Conservation (phyloP, 768 basidiomycete species). For the Trametes maxima region DNA sequence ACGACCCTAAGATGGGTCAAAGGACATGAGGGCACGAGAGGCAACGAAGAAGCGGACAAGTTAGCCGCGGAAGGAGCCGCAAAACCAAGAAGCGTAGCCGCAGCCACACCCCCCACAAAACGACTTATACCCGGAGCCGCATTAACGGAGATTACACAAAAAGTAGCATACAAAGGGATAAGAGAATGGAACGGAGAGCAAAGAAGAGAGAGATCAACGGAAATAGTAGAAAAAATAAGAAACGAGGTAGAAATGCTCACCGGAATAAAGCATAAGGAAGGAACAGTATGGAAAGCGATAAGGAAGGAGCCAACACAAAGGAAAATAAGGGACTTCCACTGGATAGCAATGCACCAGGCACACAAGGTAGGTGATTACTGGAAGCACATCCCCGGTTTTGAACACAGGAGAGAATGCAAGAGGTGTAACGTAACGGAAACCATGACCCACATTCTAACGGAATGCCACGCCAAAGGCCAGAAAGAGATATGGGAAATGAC, state of each 20-base stretch:
- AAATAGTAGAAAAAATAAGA: too few relatives aligned
- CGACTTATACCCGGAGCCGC: neutral
- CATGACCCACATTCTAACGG: constrained; percentile 25
- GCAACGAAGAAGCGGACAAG: constrained; percentile 17
- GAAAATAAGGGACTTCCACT: constrained; percentile 6
- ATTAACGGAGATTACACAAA: too few relatives aligned
- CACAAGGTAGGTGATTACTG: constrained; percentile 19
- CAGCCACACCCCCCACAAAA: neutral
- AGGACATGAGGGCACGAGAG: constrained; percentile 6
- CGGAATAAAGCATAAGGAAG: neutral
- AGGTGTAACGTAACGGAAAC: too few relatives aligned
- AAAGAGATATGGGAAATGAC: constrained; percentile 16
- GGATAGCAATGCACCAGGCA: constrained; percentile 12
- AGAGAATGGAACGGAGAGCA: too few relatives aligned
- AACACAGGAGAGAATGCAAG: too few relatives aligned
- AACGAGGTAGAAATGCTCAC: too few relatives aligned
- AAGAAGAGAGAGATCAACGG: too few relatives aligned
- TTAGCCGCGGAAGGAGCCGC: neutral
- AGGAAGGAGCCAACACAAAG: neutral
- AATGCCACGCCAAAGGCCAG: constrained; percentile 16
- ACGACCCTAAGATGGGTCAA: constrained; percentile 21
- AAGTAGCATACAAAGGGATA: too few relatives aligned
- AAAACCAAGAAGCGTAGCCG: neutral
- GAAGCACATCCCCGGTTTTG: constrained; percentile 16
- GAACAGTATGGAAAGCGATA: neutral